Conservation (phyloP, 257 asterid genomes). For the Mitragyna speciosa region DNA sequence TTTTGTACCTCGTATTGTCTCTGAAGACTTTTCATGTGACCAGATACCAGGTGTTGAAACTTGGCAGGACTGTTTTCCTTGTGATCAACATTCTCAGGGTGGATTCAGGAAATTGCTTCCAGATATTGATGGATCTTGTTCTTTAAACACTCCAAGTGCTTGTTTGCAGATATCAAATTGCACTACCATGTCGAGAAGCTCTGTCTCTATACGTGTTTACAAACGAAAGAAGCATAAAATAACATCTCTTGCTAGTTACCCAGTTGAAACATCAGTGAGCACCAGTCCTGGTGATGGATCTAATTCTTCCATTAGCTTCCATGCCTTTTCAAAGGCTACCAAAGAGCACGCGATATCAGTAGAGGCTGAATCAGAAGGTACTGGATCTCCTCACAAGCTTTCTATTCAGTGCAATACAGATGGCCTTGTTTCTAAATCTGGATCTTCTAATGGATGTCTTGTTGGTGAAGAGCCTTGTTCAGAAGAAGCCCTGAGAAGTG, state of each 20-base stretch:
- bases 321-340: constrained; percentile 39
- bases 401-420: constrained; percentile 28
- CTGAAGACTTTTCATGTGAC: constrained; percentile 21
- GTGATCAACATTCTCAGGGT: constrained; percentile 19
- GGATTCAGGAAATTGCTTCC: constrained; percentile 13
- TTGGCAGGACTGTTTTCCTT: constrained; percentile 22
- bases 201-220: constrained; percentile 33
- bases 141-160: constrained; percentile 21
- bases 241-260: constrained; percentile 28
- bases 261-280: constrained; percentile 24
- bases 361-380: constrained; percentile 35
- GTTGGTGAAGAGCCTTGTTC: constrained; percentile 36
- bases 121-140: constrained; percentile 20
- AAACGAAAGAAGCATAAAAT: constrained; percentile 27
- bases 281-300: constrained; percentile 36
- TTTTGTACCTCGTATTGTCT: constrained; percentile 16
- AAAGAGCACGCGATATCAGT: constrained; percentile 34
- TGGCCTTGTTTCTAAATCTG: constrained; percentile 33
- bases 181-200: constrained; percentile 26
- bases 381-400: constrained; percentile 21
- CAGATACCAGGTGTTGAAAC: constrained; percentile 19
- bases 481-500: constrained; percentile 45
- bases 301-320: constrained; percentile 46
- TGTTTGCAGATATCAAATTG: constrained; percentile 24
- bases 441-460: constrained; percentile 38